A percentile compares a stretch with the other conserved stretches of the same genome.
Evolutionary conservation across 495 filamentous ascomycete species (phyloP).

Genomic region (Penicillium malachiteum): DNA sequence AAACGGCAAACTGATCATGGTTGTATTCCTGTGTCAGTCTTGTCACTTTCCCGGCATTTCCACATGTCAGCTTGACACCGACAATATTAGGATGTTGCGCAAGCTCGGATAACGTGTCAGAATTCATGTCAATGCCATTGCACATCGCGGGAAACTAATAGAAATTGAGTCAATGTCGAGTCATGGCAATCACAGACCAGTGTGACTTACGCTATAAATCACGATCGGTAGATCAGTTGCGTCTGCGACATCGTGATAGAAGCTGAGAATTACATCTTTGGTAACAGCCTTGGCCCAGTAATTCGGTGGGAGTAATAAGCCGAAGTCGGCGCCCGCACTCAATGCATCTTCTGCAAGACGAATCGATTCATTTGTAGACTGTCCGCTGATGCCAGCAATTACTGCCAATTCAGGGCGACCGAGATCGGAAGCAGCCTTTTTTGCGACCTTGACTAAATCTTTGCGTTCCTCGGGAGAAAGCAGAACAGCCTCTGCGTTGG

Average conservation of each 20-base stretch:
- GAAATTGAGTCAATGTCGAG: neutral
- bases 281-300: slow-evolving; percentile 60
- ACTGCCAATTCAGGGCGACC: slow-evolving; percentile 55
- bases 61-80: slow-evolving; percentile 69
- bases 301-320: slow-evolving; percentile 55
- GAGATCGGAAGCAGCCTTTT: slow-evolving; percentile 51
- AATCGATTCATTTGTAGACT: slow-evolving; percentile 63
- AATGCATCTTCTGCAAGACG: slow-evolving; percentile 59
- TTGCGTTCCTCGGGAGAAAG: slow-evolving; percentile 54
- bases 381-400: slow-evolving; percentile 59
- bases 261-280: slow-evolving; percentile 52
- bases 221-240: slow-evolving; percentile 54
- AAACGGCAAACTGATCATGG: slow-evolving; percentile 55
- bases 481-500: slow-evolving; percentile 60
- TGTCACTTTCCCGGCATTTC: slow-evolving; percentile 59
- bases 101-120: slow-evolving; percentile 52
- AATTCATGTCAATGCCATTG: slow-evolving; percentile 65
- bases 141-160: slow-evolving; percentile 62
- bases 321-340: slow-evolving; percentile 53
- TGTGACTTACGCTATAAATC: slow-evolving; percentile 48
- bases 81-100: slow-evolving; percentile 50
- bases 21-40: slow-evolving; percentile 49
- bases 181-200: neutral
- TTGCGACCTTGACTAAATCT: slow-evolving; percentile 45
- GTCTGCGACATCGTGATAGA: slow-evolving; percentile 55